phyloP scores from a whole-genome alignment of 2,329 filamentous ascomycete species.

The Talaromyces sp. region DNA sequence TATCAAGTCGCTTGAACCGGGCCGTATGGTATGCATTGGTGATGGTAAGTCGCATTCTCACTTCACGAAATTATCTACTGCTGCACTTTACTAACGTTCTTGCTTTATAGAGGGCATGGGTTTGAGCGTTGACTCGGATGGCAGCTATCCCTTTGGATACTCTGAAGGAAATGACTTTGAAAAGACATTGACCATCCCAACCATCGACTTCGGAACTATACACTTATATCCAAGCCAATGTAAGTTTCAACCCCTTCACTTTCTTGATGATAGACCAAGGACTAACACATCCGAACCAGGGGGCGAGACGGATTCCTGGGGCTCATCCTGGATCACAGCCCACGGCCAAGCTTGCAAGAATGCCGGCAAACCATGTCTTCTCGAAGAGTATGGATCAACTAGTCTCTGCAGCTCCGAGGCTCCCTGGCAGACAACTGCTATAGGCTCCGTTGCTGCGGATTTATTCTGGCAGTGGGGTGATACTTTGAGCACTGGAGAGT shows the following conservation, averaged over 20 bases:
- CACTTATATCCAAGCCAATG: slow-evolving; percentile 53
- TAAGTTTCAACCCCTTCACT: slow-evolving; percentile 24
- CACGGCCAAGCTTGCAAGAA: slow-evolving; percentile 44
- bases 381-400: slow-evolving; percentile 43
- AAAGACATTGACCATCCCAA: slow-evolving; percentile 52
- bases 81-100: not conserved
- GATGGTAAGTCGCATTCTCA: slow-evolving; percentile 40
- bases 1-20: slow-evolving; percentile 61
- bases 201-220: slow-evolving; percentile 58
- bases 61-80: not conserved
- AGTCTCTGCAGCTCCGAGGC: slow-evolving; percentile 30
- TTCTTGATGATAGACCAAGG: not conserved
- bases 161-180: slow-evolving; percentile 55
- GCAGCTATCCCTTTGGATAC: slow-evolving; percentile 53
- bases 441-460: slow-evolving; percentile 38
- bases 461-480: slow-evolving; percentile 42
- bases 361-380: slow-evolving; percentile 41
- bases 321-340: slow-evolving; percentile 49
- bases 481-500: slow-evolving; percentile 30
- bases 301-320: slow-evolving; percentile 43
- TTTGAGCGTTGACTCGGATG: slow-evolving; percentile 45
- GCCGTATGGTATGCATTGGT: slow-evolving; percentile 63
- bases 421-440: slow-evolving; percentile 38
- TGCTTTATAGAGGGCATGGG: slow-evolving; percentile 56
- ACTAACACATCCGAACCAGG: slow-evolving; percentile 24